These are phyloP conservation scores for Claviceps maximensis DNA, from an alignment of 2,329 filamentous ascomycete species.

Conservation along the genomic window DNA sequence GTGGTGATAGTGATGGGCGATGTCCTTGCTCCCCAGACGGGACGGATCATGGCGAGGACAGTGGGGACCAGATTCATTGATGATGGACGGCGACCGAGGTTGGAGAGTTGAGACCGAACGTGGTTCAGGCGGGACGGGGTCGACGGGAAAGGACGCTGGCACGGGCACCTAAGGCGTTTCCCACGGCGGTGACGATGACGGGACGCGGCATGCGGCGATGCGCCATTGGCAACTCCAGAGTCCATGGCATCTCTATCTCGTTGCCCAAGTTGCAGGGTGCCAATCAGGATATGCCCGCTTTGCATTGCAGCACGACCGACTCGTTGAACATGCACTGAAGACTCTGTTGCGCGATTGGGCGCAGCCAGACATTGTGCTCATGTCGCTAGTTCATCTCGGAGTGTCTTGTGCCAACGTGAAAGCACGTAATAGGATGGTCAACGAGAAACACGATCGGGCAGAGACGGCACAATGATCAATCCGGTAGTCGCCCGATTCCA, in stretches of 20 bases:
- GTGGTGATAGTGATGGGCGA: neutral
- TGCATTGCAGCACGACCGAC: neutral
- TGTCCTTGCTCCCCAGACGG: neutral
- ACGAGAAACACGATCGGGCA: neutral
- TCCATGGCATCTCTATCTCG: neutral
- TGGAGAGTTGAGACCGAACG: neutral
- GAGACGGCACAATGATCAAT: neutral
- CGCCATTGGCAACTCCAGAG: neutral
- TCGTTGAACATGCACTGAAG: neutral
- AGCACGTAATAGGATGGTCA: neutral
- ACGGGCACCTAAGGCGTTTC: neutral
- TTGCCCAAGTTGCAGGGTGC: neutral
- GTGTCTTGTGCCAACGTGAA: neutral
- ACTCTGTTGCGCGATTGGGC: neutral
- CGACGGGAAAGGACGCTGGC: neutral
- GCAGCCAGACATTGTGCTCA: neutral
- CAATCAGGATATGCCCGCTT: neutral
- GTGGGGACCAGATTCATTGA: neutral
- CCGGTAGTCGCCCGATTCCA: neutral
- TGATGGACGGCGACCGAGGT: neutral
- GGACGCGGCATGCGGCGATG: slow-evolving; percentile 1
- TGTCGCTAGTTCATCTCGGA: neutral
- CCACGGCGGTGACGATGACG: neutral
- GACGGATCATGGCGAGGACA: neutral
- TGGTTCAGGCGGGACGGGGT: neutral